Conservation (phyloP, 768 basidiomycete species). For the Boletus tylopilopsis region DNA sequence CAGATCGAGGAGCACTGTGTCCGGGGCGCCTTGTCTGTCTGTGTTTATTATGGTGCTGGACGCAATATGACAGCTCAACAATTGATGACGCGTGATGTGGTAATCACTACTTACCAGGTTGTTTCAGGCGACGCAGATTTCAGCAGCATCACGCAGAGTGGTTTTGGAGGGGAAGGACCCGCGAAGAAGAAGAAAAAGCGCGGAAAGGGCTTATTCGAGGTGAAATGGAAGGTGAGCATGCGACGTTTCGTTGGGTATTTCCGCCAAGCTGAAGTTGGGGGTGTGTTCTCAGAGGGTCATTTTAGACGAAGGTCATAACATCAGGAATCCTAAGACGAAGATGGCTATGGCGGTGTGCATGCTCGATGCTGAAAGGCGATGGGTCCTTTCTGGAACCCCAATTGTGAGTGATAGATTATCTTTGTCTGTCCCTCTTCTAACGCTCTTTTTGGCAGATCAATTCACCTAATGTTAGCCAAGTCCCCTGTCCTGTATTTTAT, state of each 20-base stretch:
- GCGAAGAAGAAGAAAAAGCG: conserved; percentile 56
- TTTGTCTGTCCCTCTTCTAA: not conserved
- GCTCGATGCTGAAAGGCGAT: conserved; percentile 67
- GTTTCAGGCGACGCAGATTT: conserved; percentile 52
- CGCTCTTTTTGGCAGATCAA: conserved; percentile 54
- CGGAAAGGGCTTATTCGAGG: conserved; percentile 56
- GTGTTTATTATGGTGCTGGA: conserved; percentile 70
- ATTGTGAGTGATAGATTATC: conserved; percentile 58
- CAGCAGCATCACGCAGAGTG: conserved; percentile 6
- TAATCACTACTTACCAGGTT: conserved; percentile 83
- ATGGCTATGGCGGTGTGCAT: conserved; percentile 67
- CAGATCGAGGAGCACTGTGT: conserved; percentile 74
- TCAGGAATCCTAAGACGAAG: conserved; percentile 85
- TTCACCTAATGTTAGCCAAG: conserved; percentile 54
- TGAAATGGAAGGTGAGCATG: conserved; percentile 73
- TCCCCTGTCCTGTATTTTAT: not conserved
- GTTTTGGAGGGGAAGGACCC: conserved; percentile 22
- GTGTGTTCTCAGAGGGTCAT: conserved; percentile 55
- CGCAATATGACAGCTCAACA: conserved; percentile 56
- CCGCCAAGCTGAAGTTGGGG: not conserved
- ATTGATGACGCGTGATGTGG: conserved; percentile 66
- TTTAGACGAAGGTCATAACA: conserved; percentile 85
- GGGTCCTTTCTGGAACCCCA: conserved; percentile 83
- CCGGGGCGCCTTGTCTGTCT: conserved; percentile 47
- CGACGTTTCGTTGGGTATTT: not conserved